phyloP scores from a whole-genome alignment of 768 basidiomycete genomes.

The Hericium coralloides region DNA sequence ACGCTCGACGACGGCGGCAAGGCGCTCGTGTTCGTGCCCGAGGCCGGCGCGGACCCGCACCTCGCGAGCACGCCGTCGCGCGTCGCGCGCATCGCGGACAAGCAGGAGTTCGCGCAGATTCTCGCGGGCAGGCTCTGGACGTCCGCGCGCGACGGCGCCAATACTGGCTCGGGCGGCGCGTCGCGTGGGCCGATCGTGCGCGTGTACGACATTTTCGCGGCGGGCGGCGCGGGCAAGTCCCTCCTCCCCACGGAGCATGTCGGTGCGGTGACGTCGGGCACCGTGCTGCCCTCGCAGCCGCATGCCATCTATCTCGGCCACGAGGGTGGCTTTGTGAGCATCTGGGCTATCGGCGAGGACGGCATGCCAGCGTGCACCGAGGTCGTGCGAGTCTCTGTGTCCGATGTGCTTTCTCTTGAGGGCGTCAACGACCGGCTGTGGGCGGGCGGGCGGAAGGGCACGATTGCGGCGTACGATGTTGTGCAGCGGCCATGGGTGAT shows the following conservation, averaged over 20 bases:
- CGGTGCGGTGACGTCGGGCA: conserved; percentile 77
- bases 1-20: conserved; percentile 85
- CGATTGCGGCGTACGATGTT: conserved; percentile 76
- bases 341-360: conserved; percentile 61
- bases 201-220: conserved; percentile 67
- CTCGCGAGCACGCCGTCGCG: conserved; percentile 43
- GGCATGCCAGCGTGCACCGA: conserved; percentile 59
- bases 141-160: conserved; percentile 44
- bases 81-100: conserved; percentile 65
- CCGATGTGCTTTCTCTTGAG: conserved; percentile 75
- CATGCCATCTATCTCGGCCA: conserved; percentile 77
- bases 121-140: conserved; percentile 81
- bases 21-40: conserved; percentile 59
- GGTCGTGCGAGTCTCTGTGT: conserved; percentile 71
- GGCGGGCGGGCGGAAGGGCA: conserved; percentile 80
- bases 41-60: conserved; percentile 20
- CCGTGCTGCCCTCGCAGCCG: conserved; percentile 61
- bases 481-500: conserved; percentile 69
- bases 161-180: conserved; percentile 25
- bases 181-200: conserved; percentile 64
- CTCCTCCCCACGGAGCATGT: conserved; percentile 60
- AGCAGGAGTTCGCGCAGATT: conserved; percentile 70
- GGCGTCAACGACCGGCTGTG: conserved; percentile 82
- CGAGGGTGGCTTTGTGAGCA: conserved; percentile 79
- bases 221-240: conserved; percentile 44